Conservation (phyloP, 331 rosid species). For the Erythrophleum ivorense region DNA sequence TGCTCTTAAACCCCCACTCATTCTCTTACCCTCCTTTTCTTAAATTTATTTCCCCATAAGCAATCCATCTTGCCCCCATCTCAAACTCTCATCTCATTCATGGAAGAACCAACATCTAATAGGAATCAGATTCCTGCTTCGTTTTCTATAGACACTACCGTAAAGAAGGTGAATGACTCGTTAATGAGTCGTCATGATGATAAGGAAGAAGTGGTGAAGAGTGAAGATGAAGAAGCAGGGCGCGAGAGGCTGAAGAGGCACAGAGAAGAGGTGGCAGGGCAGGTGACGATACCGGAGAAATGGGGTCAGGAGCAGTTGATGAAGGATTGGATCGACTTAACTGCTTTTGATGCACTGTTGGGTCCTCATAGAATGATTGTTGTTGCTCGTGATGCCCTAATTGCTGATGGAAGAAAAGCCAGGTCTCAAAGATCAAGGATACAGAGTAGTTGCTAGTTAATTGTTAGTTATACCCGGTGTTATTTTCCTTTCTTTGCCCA, state of each 20-base stretch:
- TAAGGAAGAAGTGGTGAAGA: neutral
- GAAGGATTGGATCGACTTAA: constrained; percentile 55
- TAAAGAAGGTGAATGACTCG: neutral
- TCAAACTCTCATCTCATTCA: neutral
- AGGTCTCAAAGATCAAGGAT: constrained; percentile 44
- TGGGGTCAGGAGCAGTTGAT: constrained; percentile 59
- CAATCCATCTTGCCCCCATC: neutral
- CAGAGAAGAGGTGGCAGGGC: constrained; percentile 55
- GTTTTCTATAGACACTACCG: no score
- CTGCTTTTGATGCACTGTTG: constrained; percentile 48
- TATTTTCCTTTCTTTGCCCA: neutral
- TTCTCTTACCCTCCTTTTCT: neutral
- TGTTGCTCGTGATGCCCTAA: constrained; percentile 61
- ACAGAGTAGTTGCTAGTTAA: constrained; percentile 42
- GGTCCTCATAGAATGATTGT: constrained; percentile 40
- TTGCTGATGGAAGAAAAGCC: constrained; percentile 42
- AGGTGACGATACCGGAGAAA: constrained; percentile 50
- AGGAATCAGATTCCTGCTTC: neutral
- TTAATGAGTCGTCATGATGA: neutral
- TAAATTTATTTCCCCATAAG: neutral
- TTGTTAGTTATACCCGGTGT: neutral
- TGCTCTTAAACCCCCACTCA: constrained; percentile 38
- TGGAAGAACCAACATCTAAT: neutral
- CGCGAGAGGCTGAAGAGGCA: constrained; percentile 57
- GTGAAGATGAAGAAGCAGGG: neutral